Conservation (phyloP, 306 rosid species). For the Abrus precatorius region DNA sequence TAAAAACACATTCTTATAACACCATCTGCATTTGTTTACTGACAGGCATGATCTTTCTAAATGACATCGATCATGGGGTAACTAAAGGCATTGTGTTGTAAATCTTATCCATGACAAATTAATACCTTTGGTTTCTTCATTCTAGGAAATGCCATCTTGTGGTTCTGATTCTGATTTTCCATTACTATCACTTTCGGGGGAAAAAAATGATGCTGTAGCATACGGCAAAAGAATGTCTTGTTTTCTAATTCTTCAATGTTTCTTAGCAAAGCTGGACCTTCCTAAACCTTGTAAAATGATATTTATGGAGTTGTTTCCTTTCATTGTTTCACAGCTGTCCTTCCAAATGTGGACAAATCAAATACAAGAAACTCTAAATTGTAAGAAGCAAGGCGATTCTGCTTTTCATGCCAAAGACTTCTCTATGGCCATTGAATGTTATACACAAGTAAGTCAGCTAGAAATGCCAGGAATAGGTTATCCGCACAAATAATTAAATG, state of each 20-base stretch:
- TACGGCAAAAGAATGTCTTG: background rate
- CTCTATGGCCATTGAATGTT: conserved; percentile 72
- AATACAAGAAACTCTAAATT: conserved; percentile 92
- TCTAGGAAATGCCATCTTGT: background rate
- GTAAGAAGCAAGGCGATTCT: conserved; percentile 89
- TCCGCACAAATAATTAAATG: background rate
- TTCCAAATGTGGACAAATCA: conserved; percentile 99
- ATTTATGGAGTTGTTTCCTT: conserved; percentile 17
- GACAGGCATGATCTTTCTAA: background rate
- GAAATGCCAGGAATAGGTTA: conserved; percentile 18
- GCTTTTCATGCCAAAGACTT: conserved; percentile 89
- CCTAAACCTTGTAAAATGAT: background rate
- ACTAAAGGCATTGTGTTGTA: background rate
- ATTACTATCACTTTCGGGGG: background rate
- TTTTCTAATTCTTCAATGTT: conserved; percentile 24
- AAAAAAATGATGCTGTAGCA: background rate
- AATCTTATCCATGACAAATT: background rate
- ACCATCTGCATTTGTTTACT: conserved; percentile 4
- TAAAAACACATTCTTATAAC: background rate
- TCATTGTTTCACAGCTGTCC: conserved; percentile 74
- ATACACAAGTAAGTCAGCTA: conserved; percentile 78
- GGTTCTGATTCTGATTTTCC: conserved; percentile 18
- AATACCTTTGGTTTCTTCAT: conserved; percentile 18
- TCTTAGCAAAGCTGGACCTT: conserved; percentile 33
- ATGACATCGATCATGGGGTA: background rate